These are phyloP conservation scores for Podospora tetraspora DNA, from an alignment of 495 filamentous ascomycete genomes.

Conservation along the genomic window DNA sequence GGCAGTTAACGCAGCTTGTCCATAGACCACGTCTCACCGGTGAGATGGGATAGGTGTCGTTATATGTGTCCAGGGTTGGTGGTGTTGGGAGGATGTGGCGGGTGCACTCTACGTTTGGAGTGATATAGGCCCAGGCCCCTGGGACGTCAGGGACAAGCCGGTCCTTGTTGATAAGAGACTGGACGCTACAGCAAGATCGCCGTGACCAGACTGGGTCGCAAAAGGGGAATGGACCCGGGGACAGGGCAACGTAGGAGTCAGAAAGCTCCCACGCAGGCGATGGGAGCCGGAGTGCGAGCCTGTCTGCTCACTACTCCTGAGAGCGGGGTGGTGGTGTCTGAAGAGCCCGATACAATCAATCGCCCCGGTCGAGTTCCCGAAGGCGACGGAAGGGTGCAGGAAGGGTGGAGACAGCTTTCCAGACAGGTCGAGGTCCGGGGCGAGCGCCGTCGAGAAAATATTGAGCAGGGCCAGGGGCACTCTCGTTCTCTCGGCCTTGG, in stretches of 20 bases:
- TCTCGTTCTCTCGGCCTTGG: neutral
- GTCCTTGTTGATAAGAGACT: slow-evolving; percentile 7
- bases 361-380: slow-evolving; percentile 12
- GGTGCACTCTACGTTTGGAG: slow-evolving; percentile 27
- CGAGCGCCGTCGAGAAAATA: neutral
- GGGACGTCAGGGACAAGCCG: neutral
- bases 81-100: slow-evolving; percentile 18
- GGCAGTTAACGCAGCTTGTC: slow-evolving; percentile 12
- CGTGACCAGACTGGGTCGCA: slow-evolving; percentile 10
- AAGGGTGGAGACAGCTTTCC: slow-evolving; percentile 14
- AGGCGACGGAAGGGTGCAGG: slow-evolving; percentile 18
- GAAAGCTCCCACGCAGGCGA: slow-evolving; percentile 2
- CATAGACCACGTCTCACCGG: neutral
- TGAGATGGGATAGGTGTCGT: slow-evolving; percentile 2
- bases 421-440: slow-evolving; percentile 1
- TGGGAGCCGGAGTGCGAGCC: slow-evolving; percentile 2
- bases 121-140: slow-evolving; percentile 10
- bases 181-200: slow-evolving; percentile 17
- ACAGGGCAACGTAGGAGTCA: slow-evolving; percentile 3
- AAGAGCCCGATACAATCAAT: slow-evolving; percentile 7
- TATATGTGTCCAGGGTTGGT: slow-evolving; percentile 1
- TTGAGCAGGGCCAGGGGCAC: neutral
- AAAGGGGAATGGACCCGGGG: slow-evolving; percentile 1
- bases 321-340: slow-evolving; percentile 7
- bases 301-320: slow-evolving; percentile 1